Base-by-base conservation (phyloP, 75 land plant genomes). In the Chamaecyparis obtusa region DNA sequence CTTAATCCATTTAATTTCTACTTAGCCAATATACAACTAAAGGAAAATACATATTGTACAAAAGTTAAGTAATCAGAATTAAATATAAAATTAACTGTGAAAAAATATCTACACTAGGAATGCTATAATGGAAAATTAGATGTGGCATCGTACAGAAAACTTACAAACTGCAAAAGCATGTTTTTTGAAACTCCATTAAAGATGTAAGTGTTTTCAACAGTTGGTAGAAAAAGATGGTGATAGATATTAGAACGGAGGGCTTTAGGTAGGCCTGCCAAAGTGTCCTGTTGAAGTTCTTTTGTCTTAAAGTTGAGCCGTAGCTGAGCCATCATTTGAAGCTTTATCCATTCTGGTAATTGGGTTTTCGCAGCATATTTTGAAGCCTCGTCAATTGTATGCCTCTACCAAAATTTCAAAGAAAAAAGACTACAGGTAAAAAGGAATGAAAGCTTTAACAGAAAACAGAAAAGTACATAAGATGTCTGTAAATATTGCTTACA, bases 211-310 rank as follows among this genome's bases (percentile, higher is more conserved):
- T 86, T 88, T 67, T 88, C 88, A 81, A 96, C 92, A 11, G 92
- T 92, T 14, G 64, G 39, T n/a, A 84, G 93, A 86, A 96, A 96
- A 48, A 96, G 94, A 86, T 94, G 94, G 32, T 93, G 93, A 1
- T 94, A 85, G 81, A 96, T 93, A 88, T 88, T 91, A n/a, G 93
- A 89, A 54, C 97, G 89, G 37, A 96, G 90, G 46, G 97, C 96
- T 69, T 96, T 96, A 7, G 97, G 97, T 55, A 96, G 86, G 41
- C 86, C 87, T 43, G 92, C 87, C 41, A 96, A 84, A 37, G 91
- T 92, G 49, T 95, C 94, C 81, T 96, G 90, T 72, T 96, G 97
- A 33, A 96, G 85, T 86, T 94, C 94, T 85, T 88, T 92, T 77
- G 96, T 93, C 88, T 90, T 91, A 89, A 94, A 96, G 87, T 93